Conservation (phyloP, 257 asterid genomes). For the Lavandula angustifolia region DNA sequence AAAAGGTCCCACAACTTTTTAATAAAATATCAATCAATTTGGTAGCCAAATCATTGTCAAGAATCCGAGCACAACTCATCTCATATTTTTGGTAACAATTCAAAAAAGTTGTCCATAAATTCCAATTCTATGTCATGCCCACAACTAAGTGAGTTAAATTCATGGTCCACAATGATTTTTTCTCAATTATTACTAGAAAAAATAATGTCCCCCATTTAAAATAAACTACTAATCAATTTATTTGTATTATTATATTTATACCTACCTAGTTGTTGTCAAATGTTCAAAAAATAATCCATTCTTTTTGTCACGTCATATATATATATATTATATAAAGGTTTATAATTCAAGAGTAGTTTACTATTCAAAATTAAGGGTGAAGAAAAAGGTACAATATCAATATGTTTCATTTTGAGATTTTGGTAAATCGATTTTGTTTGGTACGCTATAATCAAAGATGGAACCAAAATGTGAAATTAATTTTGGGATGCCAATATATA, state of each 20-base stretch:
- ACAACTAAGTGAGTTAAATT: conserved; percentile 13
- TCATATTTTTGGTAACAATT: neutral
- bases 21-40: conserved; percentile 2
- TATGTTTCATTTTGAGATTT: too few relatives aligned
- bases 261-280: neutral
- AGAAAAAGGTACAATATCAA: too few relatives aligned
- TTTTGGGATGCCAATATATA: too few relatives aligned
- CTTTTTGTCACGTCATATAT: too few relatives aligned
- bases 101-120: conserved; percentile 14
- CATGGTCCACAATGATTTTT: neutral
- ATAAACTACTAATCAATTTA: neutral
- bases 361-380: too few relatives aligned
- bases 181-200: neutral
- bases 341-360: too few relatives aligned
- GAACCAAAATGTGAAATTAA: too few relatives aligned
- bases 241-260: neutral
- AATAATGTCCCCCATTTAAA: neutral
- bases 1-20: conserved; percentile 33
- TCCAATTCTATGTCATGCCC: conserved; percentile 14
- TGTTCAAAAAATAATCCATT: neutral
- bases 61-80: conserved; percentile 31
- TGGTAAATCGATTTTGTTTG: too few relatives aligned
- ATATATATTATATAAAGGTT: too few relatives aligned
- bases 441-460: too few relatives aligned
- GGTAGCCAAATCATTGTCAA: conserved; percentile 31